Percentiles rank a stretch among this genome's conserved stretches.
phyloP scores from a whole-genome alignment of 208 protist species.

The Porcisia hertigi region DNA sequence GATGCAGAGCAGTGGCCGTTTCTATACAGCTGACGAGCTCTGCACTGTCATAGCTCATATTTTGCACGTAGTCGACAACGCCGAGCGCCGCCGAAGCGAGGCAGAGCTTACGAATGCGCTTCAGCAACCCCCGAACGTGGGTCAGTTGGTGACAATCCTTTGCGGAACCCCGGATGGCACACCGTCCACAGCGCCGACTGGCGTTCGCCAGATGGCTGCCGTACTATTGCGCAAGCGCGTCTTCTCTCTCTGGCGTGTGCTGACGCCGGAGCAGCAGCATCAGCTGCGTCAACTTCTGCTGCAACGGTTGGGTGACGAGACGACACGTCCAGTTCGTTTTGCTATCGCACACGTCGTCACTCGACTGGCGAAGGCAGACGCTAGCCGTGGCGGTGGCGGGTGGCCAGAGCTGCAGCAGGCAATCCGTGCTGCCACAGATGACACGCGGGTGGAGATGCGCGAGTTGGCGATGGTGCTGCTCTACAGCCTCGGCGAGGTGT shows the following conservation, averaged over 20 bases:
- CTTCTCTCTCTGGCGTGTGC: conserved; percentile 66
- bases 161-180: conserved; percentile 26
- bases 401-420: conserved; percentile 79
- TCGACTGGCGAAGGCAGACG: conserved; percentile 70
- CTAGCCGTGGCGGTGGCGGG: conserved; percentile 30
- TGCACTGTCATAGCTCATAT: conserved; percentile 55
- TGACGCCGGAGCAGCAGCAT: conserved; percentile 37
- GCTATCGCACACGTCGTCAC: conserved; percentile 80
- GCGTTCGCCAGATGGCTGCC: conserved; percentile 79
- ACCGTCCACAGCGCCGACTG: conserved; percentile 29
- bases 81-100: conserved; percentile 68
- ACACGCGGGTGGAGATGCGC: conserved; percentile 64
- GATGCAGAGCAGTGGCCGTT: conserved; percentile 1
- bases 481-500: conserved; percentile 76
- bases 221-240: conserved; percentile 86
- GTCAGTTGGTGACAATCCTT: conserved; percentile 55
- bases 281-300: conserved; percentile 73
- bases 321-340: conserved; percentile 65
- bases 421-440: conserved; percentile 43
- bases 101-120: conserved; percentile 45
- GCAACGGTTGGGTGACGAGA: conserved; percentile 59
- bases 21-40: conserved; percentile 46
- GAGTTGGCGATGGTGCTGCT: conserved; percentile 87
- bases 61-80: conserved; percentile 58
- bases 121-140: conserved; percentile 37